phyloP scores from a whole-genome alignment of 2,329 filamentous ascomycete species.

The Calonectria montana region DNA sequence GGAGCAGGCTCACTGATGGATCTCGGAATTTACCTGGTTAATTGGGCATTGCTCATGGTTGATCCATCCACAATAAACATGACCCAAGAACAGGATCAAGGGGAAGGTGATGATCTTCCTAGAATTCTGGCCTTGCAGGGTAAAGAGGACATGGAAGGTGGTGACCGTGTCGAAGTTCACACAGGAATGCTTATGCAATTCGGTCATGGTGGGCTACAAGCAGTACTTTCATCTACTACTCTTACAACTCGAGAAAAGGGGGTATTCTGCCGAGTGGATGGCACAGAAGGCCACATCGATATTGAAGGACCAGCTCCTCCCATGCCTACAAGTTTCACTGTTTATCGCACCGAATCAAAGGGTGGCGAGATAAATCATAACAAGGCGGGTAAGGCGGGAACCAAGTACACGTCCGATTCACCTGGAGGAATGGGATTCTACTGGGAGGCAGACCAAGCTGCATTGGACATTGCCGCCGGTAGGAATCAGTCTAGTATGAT shows the following conservation, averaged over 20 bases:
- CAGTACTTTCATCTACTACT: background rate
- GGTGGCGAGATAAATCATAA: background rate
- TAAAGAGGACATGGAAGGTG: background rate
- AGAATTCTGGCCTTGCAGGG: background rate
- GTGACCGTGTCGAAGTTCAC: background rate
- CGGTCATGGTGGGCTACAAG: background rate
- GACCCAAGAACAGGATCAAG: background rate
- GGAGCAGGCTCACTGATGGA: conserved; percentile 45
- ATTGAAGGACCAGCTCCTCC: background rate
- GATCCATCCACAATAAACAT: background rate
- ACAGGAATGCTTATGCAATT: conserved; percentile 4
- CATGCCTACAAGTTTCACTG: background rate
- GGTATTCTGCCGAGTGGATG: background rate
- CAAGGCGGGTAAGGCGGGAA: background rate
- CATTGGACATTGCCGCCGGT: conserved; percentile 51
- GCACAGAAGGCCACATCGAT: background rate
- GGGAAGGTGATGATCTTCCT: background rate
- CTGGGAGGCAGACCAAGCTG: conserved; percentile 56
- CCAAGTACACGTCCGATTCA: background rate
- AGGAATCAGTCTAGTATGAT: conserved; percentile 52
- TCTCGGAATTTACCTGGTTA: conserved; percentile 47
- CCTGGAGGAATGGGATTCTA: conserved; percentile 49
- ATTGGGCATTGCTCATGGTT: conserved; percentile 14
- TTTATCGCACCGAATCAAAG: background rate
- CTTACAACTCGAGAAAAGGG: background rate